phyloP scores from a whole-genome alignment of 2,329 filamentous ascomycete species.

The Mariannaea elegans region DNA sequence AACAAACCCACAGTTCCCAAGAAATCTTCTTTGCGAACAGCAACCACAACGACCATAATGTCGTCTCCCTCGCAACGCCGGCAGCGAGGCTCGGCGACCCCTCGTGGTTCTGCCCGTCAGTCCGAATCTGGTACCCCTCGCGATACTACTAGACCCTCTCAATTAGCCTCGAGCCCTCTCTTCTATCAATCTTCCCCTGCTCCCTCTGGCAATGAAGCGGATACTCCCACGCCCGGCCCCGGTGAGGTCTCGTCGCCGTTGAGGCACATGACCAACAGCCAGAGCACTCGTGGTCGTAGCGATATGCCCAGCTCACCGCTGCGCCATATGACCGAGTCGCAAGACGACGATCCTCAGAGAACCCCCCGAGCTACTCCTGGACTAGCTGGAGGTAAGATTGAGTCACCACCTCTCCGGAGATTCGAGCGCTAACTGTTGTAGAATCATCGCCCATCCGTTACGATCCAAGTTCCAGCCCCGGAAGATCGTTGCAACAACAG shows the following conservation, averaged over 20 bases:
- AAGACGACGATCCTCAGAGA: slow-evolving; percentile 65
- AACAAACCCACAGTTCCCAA: slow-evolving; percentile 32
- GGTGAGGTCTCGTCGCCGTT: slow-evolving; percentile 62
- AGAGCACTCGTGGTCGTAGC: slow-evolving; percentile 55
- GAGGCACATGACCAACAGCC: slow-evolving; percentile 65
- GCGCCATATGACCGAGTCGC: slow-evolving; percentile 66
- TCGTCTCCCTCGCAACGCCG: slow-evolving; percentile 58
- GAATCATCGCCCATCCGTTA: slow-evolving; percentile 95
- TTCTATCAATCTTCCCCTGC: slow-evolving; percentile 70
- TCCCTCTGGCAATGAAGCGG: slow-evolving; percentile 37
- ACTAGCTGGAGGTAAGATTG: slow-evolving; percentile 67
- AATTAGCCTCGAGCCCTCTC: slow-evolving; percentile 80
- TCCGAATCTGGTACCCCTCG: slow-evolving; percentile 55
- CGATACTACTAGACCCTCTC: slow-evolving; percentile 52
- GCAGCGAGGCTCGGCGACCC: slow-evolving; percentile 58
- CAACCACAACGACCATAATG: slow-evolving; percentile 42
- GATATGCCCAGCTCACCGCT: slow-evolving; percentile 66
- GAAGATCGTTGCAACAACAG: slow-evolving; percentile 68
- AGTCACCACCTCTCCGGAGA: neutral
- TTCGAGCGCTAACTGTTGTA: slow-evolving; percentile 47
- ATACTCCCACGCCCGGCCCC: slow-evolving; percentile 42
- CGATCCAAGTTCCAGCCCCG: slow-evolving; percentile 87
- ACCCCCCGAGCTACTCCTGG: slow-evolving; percentile 74
- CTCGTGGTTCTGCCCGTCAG: slow-evolving; percentile 53
- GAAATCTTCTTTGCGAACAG: slow-evolving; percentile 22